Evolutionary conservation across 164 flowering plant species (phyloP), one percentile per base, ranked within the genome.

Genomic region (Nelumbo lutea): DNA sequence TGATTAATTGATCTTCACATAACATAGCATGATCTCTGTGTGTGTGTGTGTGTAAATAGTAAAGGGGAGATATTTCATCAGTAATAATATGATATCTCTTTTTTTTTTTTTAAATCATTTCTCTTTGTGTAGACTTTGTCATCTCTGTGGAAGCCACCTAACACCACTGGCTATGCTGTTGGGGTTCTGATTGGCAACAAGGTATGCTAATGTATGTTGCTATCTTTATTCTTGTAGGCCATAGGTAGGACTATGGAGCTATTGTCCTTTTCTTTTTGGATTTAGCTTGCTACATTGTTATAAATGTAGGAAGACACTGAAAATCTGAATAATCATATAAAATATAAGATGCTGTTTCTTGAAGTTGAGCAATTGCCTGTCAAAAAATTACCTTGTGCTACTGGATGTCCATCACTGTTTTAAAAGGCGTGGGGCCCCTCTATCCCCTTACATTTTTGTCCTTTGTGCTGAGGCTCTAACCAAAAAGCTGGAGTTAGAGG

Each of bases 151-250:
- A 74, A 41, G 75, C 76, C 80, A 10, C 81, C 86, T 61, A 67
- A 13, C 5, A 66, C 77, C 14, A 71, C 80, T 61, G 84, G 84
- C 52, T 83, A 80, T 84, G 89, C 90, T 67, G 83, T 91, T 75
- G 97, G 96, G 52, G 70, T 88, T 74, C 76, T 91, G 11, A 75
- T 53, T 3, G 89, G 84, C 47, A 77, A 87, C 62, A 80, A 87
- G 93, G 96, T 86, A 76, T 53, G 64, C 9, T 62, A 52, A 52
- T 44, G 44, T 2, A 2, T 61, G 27, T 6, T 11, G 53, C 3
- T 45, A n/a, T 52, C 40, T 42, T 1, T 66, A n/a, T 59, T 59
- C 6, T 38, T 45, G 44, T 10, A 3, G 38, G 45, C 42, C 38
- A 6, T 60, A 3, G 11, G 43, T 7, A 42, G 67, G 38, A 53